These are phyloP conservation scores for Penicillium malachiteum DNA, from an alignment of 495 filamentous ascomycete genomes.

Conservation along the genomic window DNA sequence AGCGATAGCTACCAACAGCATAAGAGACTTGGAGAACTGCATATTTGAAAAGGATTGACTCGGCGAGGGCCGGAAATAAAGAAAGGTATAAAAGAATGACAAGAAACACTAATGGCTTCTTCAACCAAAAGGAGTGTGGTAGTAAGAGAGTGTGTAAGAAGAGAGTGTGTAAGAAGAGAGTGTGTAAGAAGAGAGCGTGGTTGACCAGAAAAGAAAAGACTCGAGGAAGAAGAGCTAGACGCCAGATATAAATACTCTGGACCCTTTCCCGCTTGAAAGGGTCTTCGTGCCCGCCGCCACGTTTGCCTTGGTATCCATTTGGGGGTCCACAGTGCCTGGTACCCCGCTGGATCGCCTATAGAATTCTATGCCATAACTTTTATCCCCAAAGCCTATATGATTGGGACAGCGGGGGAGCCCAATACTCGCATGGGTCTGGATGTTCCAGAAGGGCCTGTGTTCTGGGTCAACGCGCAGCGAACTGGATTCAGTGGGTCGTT, in stretches of 20 bases:
- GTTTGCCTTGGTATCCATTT: no score
- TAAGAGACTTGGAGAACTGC: conserved; percentile 37
- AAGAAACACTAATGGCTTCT: conserved; percentile 14
- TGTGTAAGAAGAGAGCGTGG: background rate
- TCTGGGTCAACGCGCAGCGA: no score
- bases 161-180: no score
- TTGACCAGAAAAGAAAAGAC: background rate
- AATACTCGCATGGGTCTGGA: background rate
- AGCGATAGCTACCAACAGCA: conserved; percentile 38
- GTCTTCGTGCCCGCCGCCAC: no score
- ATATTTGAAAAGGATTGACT: conserved; percentile 25
- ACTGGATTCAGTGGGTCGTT: no score
- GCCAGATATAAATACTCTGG: conserved; percentile 19
- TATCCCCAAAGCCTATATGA: background rate
- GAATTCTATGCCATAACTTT: conserved; percentile 1
- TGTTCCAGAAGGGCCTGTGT: no score
- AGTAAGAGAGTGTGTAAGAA: conserved; percentile 23
- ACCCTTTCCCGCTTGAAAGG: background rate
- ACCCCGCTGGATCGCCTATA: conserved; percentile 15
- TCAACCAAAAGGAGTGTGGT: conserved; percentile 22
- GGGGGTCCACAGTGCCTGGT: conserved; percentile 17
- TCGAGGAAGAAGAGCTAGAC: background rate
- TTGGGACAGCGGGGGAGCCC: conserved; percentile 4
- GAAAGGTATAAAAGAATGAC: conserved; percentile 21
- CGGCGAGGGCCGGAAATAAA: conserved; percentile 3